Evolutionary conservation across 2,329 filamentous ascomycete genomes (phyloP).

Genomic region (Neonectria hederae): DNA sequence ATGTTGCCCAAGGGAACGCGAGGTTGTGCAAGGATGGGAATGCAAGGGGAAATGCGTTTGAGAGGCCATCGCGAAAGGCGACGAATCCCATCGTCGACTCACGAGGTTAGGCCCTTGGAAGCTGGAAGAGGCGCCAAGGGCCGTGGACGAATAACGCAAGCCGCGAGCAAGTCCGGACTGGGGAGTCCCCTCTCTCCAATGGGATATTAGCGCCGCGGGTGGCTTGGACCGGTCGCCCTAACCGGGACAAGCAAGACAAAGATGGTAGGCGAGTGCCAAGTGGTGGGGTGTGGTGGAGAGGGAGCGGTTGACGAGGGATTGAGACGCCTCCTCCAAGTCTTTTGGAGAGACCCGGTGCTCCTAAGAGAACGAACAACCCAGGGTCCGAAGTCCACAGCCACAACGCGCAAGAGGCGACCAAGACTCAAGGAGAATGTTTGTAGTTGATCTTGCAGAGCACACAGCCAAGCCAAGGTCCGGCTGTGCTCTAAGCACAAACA

Average conservation of each 20-base stretch:
- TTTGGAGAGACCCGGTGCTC: background rate
- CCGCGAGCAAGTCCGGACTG: slow-evolving; percentile 26
- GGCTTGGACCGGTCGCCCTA: slow-evolving; percentile 36
- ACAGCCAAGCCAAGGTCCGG: background rate
- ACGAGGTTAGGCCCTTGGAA: slow-evolving; percentile 14
- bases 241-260: slow-evolving; percentile 9
- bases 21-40: slow-evolving; percentile 16
- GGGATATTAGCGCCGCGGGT: slow-evolving; percentile 39
- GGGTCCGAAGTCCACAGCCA: background rate
- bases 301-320: slow-evolving; percentile 20
- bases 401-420: background rate
- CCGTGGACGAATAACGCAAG: slow-evolving; percentile 28
- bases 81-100: slow-evolving; percentile 33
- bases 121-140: slow-evolving; percentile 6
- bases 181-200: slow-evolving; percentile 31
- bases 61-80: slow-evolving; percentile 28
- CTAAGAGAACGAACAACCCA: background rate
- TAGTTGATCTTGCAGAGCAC: background rate
- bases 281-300: slow-evolving; percentile 20
- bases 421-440: background rate
- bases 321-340: slow-evolving; percentile 18
- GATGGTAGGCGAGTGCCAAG: slow-evolving; percentile 18
- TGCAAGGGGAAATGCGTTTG: slow-evolving; percentile 20
- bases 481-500: background rate
- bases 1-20: background rate